These are phyloP conservation scores for Termitomyces sp. DNA, from an alignment of 768 basidiomycete genomes.

Conservation along the genomic window DNA sequence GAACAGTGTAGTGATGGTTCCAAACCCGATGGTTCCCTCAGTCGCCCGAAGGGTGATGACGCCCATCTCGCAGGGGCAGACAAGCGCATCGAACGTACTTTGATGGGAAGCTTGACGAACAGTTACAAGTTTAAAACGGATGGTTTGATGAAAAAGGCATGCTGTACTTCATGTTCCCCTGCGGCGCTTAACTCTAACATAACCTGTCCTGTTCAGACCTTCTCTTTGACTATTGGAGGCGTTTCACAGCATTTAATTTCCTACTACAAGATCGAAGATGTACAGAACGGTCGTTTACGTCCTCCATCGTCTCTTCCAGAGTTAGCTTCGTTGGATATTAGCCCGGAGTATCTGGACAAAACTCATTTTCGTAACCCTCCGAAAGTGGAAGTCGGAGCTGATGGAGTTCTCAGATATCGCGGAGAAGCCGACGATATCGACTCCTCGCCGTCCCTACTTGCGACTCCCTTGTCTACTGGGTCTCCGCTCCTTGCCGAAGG, in stretches of 20 bases:
- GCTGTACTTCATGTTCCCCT: conserved; percentile 15
- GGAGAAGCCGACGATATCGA: conserved; percentile 78
- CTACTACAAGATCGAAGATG: conserved; percentile 92
- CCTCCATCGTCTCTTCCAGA: conserved; percentile 87
- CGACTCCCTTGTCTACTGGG: conserved; percentile 39
- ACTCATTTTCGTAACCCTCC: conserved; percentile 91
- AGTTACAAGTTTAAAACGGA: conserved; percentile 90
- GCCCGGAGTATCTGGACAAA: conserved; percentile 82
- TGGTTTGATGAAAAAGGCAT: conserved; percentile 96
- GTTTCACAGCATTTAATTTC: conserved; percentile 91
- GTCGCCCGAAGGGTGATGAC: conserved; percentile 54
- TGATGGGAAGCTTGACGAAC: conserved; percentile 90
- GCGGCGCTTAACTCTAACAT: conserved; percentile 4
- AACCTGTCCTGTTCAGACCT: conserved; percentile 53
- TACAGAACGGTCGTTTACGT: conserved; percentile 81
- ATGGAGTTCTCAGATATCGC: conserved; percentile 78
- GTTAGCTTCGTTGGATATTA: conserved; percentile 81
- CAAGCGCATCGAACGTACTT: conserved; percentile 69
- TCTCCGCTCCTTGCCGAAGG: conserved; percentile 47
- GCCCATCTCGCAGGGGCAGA: conserved; percentile 48
- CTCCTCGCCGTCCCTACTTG: conserved; percentile 31
- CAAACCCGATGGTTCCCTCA: conserved; percentile 42
- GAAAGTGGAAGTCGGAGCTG: conserved; percentile 78
- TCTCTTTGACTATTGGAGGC: conserved; percentile 81
- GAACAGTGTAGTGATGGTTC: conserved; percentile 24